Evolutionary conservation across 768 basidiomycete genomes (phyloP), one percentile per base, ranked within the genome.

Genomic region (Russula sp.): DNA sequence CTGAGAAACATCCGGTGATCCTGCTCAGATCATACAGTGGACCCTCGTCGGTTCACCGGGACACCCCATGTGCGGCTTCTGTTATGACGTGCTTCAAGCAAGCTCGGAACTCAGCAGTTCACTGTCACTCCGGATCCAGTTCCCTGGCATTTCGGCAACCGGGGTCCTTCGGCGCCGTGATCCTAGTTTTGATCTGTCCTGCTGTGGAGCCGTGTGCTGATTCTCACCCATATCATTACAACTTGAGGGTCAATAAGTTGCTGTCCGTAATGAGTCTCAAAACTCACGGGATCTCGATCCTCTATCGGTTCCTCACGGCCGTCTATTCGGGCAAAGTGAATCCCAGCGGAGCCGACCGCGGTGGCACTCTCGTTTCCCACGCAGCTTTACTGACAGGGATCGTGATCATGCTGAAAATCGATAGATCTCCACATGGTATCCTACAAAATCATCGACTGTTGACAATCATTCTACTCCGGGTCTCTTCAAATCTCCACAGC

Each of bases 41-140:
- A 51, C 16, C 31, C 34, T 37, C 32, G 18, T 54, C 62, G 62
- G 20, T 49, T 55, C 53, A 16, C 50, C 57, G 22, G 45, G 39
- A 53, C 31, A 34, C 52, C 52, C 34, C 45, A 39, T 20, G 42
- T 16, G 45, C 50, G 22, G 52, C 62, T 63, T 63, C 62, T 63
- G 39, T 63, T 39, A n/a, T 40, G 55, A 34, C 40, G 48, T 35
- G 48, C 61, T 55, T 62, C 61, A 62, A 59, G 22, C 8, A 58
- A n/a, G 6, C 55, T 58, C 56, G 47, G 45, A 54, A 45, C 50
- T 34, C 57, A 35, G 27, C 11, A 52, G 44, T 31, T 63, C 45
- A 47, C 11, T 48, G 22, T 61, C 52, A 32, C 44, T 51, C 42
- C 49, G 49, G 48, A 18, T 31, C 27, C 27, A 39, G 37, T 50